Percentiles rank a stretch among this genome's conserved stretches.
Evolutionary conservation across 78 protist species (phyloP).

Genomic region (Capsaspora owczarzaki): DNA sequence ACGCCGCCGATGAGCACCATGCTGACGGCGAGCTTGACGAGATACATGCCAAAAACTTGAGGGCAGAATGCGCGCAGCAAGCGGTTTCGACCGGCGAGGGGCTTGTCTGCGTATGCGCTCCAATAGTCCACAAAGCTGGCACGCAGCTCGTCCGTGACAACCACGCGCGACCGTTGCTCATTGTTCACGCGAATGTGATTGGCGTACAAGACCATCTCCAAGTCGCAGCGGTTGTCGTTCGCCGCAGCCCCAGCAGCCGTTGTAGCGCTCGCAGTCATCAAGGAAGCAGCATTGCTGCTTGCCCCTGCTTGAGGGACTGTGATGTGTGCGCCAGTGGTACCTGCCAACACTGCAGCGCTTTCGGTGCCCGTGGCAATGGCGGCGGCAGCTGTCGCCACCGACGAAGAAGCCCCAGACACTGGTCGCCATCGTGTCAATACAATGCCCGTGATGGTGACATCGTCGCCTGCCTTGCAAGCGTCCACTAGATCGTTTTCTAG

Average conservation of each 20-base stretch:
- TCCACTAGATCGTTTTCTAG: slow-evolving; percentile 83
- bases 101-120: slow-evolving; percentile 33
- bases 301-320: too few species aligned
- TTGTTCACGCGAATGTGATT: slow-evolving; percentile 54
- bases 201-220: slow-evolving; percentile 63
- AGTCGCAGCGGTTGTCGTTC: slow-evolving; percentile 40
- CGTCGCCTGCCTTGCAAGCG: slow-evolving; percentile 86
- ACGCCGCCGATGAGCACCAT: slow-evolving; percentile 89
- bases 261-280: too few species aligned
- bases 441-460: slow-evolving; percentile 53
- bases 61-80: slow-evolving; percentile 55
- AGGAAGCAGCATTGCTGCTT: too few species aligned
- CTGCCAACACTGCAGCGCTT: too few species aligned
- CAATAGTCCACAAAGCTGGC: slow-evolving; percentile 45
- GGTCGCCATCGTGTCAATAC: slow-evolving; percentile 58
- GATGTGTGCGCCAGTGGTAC: too few species aligned
- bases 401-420: too few species aligned
- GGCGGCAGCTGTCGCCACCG: too few species aligned
- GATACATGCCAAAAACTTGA: slow-evolving; percentile 60
- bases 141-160: slow-evolving; percentile 43
- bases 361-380: too few species aligned
- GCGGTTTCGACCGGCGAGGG: slow-evolving; percentile 13
- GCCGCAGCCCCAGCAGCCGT: too few species aligned
- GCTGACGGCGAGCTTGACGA: slow-evolving; percentile 77
- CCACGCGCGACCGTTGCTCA: slow-evolving; percentile 13